These are phyloP conservation scores for Aspergillus sparsus DNA, from an alignment of 495 filamentous ascomycete genomes.

Conservation along the genomic window DNA sequence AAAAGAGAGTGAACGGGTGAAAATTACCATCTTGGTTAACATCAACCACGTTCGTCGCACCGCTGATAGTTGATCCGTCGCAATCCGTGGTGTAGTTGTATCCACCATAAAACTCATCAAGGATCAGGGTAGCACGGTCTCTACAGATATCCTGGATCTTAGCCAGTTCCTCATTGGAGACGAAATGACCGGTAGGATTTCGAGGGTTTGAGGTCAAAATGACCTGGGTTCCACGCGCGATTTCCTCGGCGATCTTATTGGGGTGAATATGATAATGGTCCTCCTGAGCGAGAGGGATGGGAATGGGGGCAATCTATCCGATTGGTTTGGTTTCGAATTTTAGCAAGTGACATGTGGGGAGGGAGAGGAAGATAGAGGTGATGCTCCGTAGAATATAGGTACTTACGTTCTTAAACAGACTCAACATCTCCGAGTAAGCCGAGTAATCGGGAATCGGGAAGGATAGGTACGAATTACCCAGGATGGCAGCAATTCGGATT, in stretches of 20 bases:
- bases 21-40: slow-evolving; percentile 62
- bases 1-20: too few species aligned
- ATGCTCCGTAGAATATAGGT: neutral
- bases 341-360: slow-evolving; percentile 13
- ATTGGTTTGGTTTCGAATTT: neutral
- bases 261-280: slow-evolving; percentile 91
- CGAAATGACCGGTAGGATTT: slow-evolving; percentile 89
- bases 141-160: slow-evolving; percentile 91
- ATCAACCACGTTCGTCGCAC: slow-evolving; percentile 78
- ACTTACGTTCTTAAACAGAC: slow-evolving; percentile 80
- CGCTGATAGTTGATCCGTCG: slow-evolving; percentile 83
- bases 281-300: slow-evolving; percentile 76
- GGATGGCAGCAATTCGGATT: slow-evolving; percentile 90
- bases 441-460: slow-evolving; percentile 81
- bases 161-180: slow-evolving; percentile 76
- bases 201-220: slow-evolving; percentile 96
- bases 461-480: slow-evolving; percentile 87
- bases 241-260: slow-evolving; percentile 88
- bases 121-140: slow-evolving; percentile 84
- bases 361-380: neutral
- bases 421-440: slow-evolving; percentile 96
- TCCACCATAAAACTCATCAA: slow-evolving; percentile 96
- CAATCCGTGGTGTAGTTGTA: slow-evolving; percentile 93
- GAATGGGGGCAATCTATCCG: slow-evolving; percentile 81
- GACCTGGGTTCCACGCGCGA: slow-evolving; percentile 81